These are phyloP conservation scores for Termitomyces sp. DNA, from an alignment of 768 basidiomycete species.

Conservation along the genomic window DNA sequence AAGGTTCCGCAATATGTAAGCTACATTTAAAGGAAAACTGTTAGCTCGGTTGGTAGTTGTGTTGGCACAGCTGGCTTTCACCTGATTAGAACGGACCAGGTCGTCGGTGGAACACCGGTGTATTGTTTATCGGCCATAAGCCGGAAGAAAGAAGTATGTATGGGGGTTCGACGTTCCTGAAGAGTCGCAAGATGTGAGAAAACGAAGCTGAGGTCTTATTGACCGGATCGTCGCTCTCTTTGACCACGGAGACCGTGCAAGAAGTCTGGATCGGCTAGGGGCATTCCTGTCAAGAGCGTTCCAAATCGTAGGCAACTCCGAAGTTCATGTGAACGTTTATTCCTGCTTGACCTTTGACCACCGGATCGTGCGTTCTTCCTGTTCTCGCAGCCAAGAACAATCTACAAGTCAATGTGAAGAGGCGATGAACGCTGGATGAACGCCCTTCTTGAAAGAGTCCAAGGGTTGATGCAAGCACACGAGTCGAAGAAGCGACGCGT, in stretches of 20 bases:
- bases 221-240: slow-evolving; percentile 6
- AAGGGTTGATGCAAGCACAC: not conserved
- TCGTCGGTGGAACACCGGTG: not conserved
- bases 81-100: not conserved
- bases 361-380: not conserved
- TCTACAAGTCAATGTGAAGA: not conserved
- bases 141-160: not conserved
- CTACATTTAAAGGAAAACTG: not conserved
- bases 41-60: not conserved
- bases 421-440: too few relatives aligned
- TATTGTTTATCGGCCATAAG: not conserved
- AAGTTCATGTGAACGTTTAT: not conserved
- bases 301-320: not conserved
- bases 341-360: too few relatives aligned
- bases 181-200: slow-evolving; percentile 7
- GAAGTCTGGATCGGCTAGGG: not conserved
- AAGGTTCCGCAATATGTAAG: too few relatives aligned
- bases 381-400: too few relatives aligned
- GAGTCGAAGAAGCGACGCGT: not conserved
- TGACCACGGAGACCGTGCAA: slow-evolving; percentile 10
- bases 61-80: not conserved
- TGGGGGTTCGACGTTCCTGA: slow-evolving; percentile 7
- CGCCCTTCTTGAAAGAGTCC: not conserved
- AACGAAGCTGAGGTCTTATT: slow-evolving; percentile 1
- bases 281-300: not conserved